Base-by-base conservation (phyloP, 352 stramenopile genomes). In the Phytophthora gonapodyides region DNA sequence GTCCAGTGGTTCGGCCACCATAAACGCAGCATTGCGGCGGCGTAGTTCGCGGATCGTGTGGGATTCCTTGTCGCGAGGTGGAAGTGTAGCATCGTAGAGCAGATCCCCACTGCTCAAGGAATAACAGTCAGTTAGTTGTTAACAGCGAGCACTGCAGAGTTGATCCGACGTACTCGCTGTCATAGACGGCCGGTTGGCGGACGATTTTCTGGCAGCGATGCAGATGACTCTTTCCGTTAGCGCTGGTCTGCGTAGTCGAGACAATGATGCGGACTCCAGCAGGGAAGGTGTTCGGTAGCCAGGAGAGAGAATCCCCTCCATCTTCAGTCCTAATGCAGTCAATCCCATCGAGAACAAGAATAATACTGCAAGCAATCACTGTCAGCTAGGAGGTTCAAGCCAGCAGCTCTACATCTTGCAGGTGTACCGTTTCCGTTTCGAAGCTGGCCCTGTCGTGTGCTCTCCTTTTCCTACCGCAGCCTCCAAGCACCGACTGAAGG, bases 251-350 rank as follows among this genome's bases (percentile, higher is more conserved):
- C 3, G 77, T 90, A 6, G 83, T 80, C 7, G 85, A 93, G 21
- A 91, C 71, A 37, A 94, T 80, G 58, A 93, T 85, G 1, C 82
- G 77, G 8, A 94, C 80, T n/a, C 73, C 82, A 3, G 69, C 30
- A 31, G 83, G 85, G 16, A 93, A 88, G 15, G 64, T 72, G 43
- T 80, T 94, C 17, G 86, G 84, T 17, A 94, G 68, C 86, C 86
- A 94, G n/a, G 81, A 93, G 6, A 94, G 64, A 30, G 83, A 92
- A 68, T 94, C 84, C 1, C 82, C 78, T n/a, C 86, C 86, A 38
- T 94, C 86, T 51, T 91, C 82, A 15, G 81, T 93, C 31, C 82
- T 76, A 24, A 94, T 75, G 46, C 80, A 92, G 60, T 93, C 86
- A 44, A 93, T 91, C 1, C 86, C 84, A 43, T 94, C 86, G 3